These are phyloP conservation scores for Candida pini DNA, from an alignment of 805 yeast species.

Conservation along the genomic window DNA sequence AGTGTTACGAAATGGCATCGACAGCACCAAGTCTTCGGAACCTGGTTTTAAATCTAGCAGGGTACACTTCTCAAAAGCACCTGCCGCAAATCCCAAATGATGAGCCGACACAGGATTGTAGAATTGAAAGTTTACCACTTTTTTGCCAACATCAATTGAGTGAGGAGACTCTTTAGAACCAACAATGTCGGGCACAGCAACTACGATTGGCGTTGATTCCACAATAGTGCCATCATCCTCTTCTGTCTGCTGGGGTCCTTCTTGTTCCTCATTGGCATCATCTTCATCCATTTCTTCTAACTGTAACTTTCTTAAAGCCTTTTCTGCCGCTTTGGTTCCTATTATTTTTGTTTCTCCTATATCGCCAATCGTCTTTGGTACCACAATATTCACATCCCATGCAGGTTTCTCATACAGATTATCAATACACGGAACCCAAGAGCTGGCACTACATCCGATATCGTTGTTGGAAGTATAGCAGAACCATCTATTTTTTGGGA, in stretches of 20 bases:
- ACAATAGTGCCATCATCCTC: slow-evolving; percentile 38
- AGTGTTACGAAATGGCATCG: slow-evolving; percentile 27
- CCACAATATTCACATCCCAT: slow-evolving; percentile 85
- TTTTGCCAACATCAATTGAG: slow-evolving; percentile 67
- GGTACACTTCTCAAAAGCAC: slow-evolving; percentile 69
- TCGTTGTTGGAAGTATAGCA: slow-evolving; percentile 82
- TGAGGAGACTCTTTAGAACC: slow-evolving; percentile 69
- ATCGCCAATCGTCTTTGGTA: slow-evolving; percentile 75
- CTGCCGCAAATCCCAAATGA: slow-evolving; percentile 92
- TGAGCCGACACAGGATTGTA: slow-evolving; percentile 88
- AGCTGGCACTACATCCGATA: slow-evolving; percentile 73
- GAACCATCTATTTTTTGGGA: slow-evolving; percentile 57
- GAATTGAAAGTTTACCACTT: slow-evolving; percentile 69
- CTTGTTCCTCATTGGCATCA: slow-evolving; percentile 24
- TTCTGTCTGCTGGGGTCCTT: slow-evolving; percentile 4
- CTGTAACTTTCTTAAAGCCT: slow-evolving; percentile 22
- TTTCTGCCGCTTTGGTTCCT: slow-evolving; percentile 33
- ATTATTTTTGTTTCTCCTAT: slow-evolving; percentile 46
- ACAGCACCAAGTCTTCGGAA: slow-evolving; percentile 19
- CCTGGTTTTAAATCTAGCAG: slow-evolving; percentile 39
- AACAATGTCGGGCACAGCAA: slow-evolving; percentile 65
- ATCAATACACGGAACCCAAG: slow-evolving; percentile 98
- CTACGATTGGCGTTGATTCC: slow-evolving; percentile 44
- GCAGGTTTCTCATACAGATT: slow-evolving; percentile 82
- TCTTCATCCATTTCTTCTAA: slow-evolving; percentile 31